Percentiles rank a stretch among this genome's conserved stretches.
These are phyloP conservation scores for Corchorus olitorius DNA, from an alignment of 345 rosid species.

Conservation along the genomic window DNA sequence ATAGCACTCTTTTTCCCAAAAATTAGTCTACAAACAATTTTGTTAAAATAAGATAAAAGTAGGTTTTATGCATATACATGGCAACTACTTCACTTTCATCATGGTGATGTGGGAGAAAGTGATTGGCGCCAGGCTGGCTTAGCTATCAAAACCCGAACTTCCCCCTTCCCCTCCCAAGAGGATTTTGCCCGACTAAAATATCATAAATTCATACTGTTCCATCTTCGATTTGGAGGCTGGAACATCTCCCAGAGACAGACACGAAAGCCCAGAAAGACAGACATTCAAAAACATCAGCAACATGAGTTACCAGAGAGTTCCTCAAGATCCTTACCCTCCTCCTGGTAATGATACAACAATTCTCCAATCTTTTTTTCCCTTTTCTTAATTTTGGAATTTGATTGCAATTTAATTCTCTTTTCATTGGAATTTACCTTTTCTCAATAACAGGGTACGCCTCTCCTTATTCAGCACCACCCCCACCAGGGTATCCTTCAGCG, in stretches of 20 bases:
- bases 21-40: too few species aligned
- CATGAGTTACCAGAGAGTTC: constrained; percentile 69
- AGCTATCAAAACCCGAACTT: background rate
- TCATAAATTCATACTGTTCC: background rate
- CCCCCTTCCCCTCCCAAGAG: background rate
- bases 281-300: background rate
- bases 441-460: constrained; percentile 36
- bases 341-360: constrained; percentile 38
- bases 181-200: background rate
- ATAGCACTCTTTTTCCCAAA: too few species aligned
- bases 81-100: background rate
- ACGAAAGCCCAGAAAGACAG: background rate
- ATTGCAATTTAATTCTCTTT: background rate
- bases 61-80: too few species aligned
- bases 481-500: constrained; percentile 61
- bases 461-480: constrained; percentile 29
- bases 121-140: constrained; percentile 20
- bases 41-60: too few species aligned
- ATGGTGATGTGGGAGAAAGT: constrained; percentile 6
- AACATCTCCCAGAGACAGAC: background rate
- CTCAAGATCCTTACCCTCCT: constrained; percentile 61
- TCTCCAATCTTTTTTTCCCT: background rate
- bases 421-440: background rate
- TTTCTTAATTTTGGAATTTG: constrained; percentile 15
- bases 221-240: background rate